These are phyloP conservation scores for Solanum peruvianum DNA, from an alignment of 257 asterid genomes.

Conservation along the genomic window DNA sequence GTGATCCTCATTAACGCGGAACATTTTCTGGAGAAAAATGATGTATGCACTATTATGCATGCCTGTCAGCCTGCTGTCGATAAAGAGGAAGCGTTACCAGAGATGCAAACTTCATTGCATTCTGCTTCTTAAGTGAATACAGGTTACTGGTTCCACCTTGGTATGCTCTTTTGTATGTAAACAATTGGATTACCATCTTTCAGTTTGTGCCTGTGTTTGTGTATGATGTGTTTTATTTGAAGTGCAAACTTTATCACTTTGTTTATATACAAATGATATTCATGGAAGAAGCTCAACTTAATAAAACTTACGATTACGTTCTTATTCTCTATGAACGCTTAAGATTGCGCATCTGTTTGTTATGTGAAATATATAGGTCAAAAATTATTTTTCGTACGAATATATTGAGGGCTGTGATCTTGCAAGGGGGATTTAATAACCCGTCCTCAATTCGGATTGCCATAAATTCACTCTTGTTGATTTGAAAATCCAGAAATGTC, in stretches of 20 bases:
- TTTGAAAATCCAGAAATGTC: background rate
- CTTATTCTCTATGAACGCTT: background rate
- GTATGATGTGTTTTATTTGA: background rate
- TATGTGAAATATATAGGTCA: background rate
- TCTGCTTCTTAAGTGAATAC: slow-evolving; percentile 33
- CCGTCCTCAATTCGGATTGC: background rate
- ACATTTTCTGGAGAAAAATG: slow-evolving; percentile 68
- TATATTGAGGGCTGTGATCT: background rate
- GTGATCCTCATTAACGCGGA: slow-evolving; percentile 67
- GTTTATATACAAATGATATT: background rate
- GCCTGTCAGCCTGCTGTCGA: slow-evolving; percentile 36
- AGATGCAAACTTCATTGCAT: slow-evolving; percentile 21
- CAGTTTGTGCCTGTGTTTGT: background rate
- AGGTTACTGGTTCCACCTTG: background rate
- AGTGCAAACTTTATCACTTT: background rate
- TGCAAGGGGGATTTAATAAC: background rate
- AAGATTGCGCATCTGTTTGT: background rate
- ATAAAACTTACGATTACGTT: background rate
- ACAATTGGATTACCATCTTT: background rate
- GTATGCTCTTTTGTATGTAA: background rate
- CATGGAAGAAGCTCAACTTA: background rate
- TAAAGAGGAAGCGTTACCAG: slow-evolving; percentile 4
- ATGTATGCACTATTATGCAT: slow-evolving; percentile 45
- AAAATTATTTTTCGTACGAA: no score
- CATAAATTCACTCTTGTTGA: background rate